Percentiles rank a stretch among this genome's conserved stretches.
phyloP scores from a whole-genome alignment of 2,329 filamentous ascomycete genomes.

The Talaromyces pinophilus region DNA sequence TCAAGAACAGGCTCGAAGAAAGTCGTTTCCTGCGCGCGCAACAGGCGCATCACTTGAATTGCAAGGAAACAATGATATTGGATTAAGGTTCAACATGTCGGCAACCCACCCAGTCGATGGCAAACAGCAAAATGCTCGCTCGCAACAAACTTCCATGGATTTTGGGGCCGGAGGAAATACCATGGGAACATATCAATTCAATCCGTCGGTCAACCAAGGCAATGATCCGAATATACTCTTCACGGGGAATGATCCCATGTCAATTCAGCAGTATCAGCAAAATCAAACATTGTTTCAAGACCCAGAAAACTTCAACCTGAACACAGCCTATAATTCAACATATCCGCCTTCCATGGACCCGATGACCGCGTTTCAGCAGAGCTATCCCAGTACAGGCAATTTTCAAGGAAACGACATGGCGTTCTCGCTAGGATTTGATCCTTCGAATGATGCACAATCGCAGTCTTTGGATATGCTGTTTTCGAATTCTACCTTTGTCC shows the following conservation, averaged over 20 bases:
- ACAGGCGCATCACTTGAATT: background rate
- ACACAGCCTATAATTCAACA: slow-evolving; percentile 10
- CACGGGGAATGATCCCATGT: slow-evolving; percentile 4
- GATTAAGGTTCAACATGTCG: slow-evolving; percentile 7
- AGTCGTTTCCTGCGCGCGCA: background rate
- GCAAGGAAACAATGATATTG: background rate
- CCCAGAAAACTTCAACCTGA: slow-evolving; percentile 13
- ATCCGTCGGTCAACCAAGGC: slow-evolving; percentile 1
- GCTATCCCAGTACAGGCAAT: slow-evolving; percentile 4
- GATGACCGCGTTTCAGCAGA: slow-evolving; percentile 14
- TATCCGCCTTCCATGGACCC: slow-evolving; percentile 13
- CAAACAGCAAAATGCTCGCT: background rate
- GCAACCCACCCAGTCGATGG: background rate
- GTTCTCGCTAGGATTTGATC: slow-evolving; percentile 13
- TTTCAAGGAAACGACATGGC: slow-evolving; percentile 11
- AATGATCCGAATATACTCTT: slow-evolving; percentile 7
- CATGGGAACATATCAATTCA: slow-evolving; percentile 19
- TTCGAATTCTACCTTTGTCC: slow-evolving; percentile 16
- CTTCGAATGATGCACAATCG: background rate
- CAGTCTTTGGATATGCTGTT: slow-evolving; percentile 21
- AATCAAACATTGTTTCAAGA: slow-evolving; percentile 3
- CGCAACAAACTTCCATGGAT: slow-evolving; percentile 7
- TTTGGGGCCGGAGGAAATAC: slow-evolving; percentile 6
- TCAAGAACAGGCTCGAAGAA: slow-evolving; percentile 5
- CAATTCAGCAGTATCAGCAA: slow-evolving; percentile 14